A percentile compares a stretch with the other conserved stretches of the same genome.
Evolutionary conservation across 192 early-diverging fungal genomes (phyloP).

Genomic region (Entomortierella lignicola): DNA sequence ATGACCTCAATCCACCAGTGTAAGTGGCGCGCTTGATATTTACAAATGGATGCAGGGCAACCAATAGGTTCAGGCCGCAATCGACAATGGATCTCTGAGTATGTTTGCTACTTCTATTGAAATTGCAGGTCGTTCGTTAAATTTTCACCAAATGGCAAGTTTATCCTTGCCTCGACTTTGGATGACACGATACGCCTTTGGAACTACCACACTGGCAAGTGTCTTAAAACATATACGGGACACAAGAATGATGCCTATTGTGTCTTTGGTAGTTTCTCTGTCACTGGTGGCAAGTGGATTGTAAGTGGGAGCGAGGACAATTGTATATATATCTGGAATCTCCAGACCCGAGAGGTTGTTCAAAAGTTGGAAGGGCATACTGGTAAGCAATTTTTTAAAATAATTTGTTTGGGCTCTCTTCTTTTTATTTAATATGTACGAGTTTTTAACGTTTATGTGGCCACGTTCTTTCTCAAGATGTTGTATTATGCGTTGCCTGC

Average conservation of each 20-base stretch:
- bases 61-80: background rate
- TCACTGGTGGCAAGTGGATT: slow-evolving; percentile 95
- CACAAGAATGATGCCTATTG: slow-evolving; percentile 94
- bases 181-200: slow-evolving; percentile 96
- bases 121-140: slow-evolving; percentile 86
- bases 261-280: slow-evolving; percentile 93
- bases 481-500: slow-evolving; percentile 91
- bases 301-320: slow-evolving; percentile 96
- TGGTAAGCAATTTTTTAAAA: slow-evolving; percentile 61
- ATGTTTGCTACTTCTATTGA: background rate
- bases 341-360: slow-evolving; percentile 95
- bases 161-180: slow-evolving; percentile 92
- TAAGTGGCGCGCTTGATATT: slow-evolving; percentile 56
- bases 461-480: slow-evolving; percentile 75
- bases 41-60: background rate
- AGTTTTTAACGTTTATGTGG: slow-evolving; percentile 7
- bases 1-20: slow-evolving; percentile 96
- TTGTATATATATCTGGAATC: slow-evolving; percentile 96
- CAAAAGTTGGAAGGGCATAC: slow-evolving; percentile 94
- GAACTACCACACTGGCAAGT: slow-evolving; percentile 94
- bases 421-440: background rate
- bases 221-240: slow-evolving; percentile 94
- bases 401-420: background rate
- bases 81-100: background rate
- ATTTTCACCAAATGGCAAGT: slow-evolving; percentile 99